phyloP scores from a whole-genome alignment of 768 basidiomycete species.

The Cystobasidium tubakii region DNA sequence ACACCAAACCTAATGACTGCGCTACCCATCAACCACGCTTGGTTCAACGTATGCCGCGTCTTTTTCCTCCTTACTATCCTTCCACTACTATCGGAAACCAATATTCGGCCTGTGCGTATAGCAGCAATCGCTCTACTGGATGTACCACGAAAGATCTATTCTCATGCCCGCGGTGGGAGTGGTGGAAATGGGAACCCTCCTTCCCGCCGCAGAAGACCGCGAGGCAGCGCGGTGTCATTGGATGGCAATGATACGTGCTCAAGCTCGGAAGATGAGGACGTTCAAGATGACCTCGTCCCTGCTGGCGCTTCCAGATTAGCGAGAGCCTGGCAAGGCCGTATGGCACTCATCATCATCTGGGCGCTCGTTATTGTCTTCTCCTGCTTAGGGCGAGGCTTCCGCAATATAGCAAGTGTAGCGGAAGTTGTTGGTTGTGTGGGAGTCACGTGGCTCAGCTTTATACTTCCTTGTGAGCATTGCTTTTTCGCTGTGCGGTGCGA shows the following conservation, averaged over 20 bases:
- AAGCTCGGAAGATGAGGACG: slow-evolving; percentile 11
- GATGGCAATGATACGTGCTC: slow-evolving; percentile 3
- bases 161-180: background rate
- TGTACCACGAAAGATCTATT: background rate
- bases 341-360: slow-evolving; percentile 33
- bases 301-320: background rate
- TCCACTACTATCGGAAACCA: background rate
- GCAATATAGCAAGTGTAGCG: slow-evolving; percentile 27
- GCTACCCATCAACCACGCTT: slow-evolving; percentile 37
- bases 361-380: slow-evolving; percentile 12
- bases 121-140: slow-evolving; percentile 15
- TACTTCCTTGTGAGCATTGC: slow-evolving; percentile 38
- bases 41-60: slow-evolving; percentile 35
- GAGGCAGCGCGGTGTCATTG: background rate
- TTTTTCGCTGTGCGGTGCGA: background rate
- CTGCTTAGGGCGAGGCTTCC: background rate
- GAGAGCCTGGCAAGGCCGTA: slow-evolving; percentile 7
- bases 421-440: slow-evolving; percentile 33
- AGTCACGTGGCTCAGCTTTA: slow-evolving; percentile 34
- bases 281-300: background rate
- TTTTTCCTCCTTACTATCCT: slow-evolving; percentile 38
- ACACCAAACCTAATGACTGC: background rate
- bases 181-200: background rate
- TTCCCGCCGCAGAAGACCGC: background rate
- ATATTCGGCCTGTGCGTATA: background rate